phyloP scores from a whole-genome alignment of 768 basidiomycete species.

The Agaricus bisporus region DNA sequence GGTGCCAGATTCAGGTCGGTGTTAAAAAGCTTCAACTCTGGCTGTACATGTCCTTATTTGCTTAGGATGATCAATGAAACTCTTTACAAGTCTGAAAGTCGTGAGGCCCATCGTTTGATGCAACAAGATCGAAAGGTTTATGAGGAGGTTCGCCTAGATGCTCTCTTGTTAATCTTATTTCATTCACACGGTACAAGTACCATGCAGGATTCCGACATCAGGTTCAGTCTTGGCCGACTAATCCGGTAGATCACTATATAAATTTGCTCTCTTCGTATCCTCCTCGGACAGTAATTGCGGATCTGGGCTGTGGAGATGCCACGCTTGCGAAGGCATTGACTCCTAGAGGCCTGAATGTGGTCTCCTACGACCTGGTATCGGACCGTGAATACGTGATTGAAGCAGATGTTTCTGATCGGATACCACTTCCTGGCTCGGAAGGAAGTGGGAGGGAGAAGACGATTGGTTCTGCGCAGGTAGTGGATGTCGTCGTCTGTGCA shows the following conservation, averaged over 20 bases:
- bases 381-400: conserved; percentile 73
- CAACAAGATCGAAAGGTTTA: conserved; percentile 75
- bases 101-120: conserved; percentile 75
- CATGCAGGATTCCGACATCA: conserved; percentile 89
- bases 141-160: conserved; percentile 55
- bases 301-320: conserved; percentile 95
- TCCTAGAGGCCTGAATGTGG: conserved; percentile 59
- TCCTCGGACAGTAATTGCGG: conserved; percentile 69
- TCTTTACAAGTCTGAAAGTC: conserved; percentile 83
- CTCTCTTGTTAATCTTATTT: not conserved
- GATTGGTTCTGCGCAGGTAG: conserved; percentile 64
- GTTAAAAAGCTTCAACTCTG: not conserved
- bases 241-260: conserved; percentile 85
- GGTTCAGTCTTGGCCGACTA: conserved; percentile 89
- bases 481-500: conserved; percentile 90
- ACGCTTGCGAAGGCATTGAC: conserved; percentile 71
- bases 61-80: conserved; percentile 85
- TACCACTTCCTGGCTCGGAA: conserved; percentile 85
- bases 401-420: conserved; percentile 76
- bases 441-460: conserved; percentile 29
- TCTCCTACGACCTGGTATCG: conserved; percentile 79
- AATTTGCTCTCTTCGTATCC: conserved; percentile 59
- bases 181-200: conserved; percentile 52
- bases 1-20: conserved; percentile 84
- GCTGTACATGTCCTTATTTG: not conserved